Evolutionary conservation across 1,284 basidiomycete species (phyloP).

Genomic region (Cutaneotrichosporon daszewskae): DNA sequence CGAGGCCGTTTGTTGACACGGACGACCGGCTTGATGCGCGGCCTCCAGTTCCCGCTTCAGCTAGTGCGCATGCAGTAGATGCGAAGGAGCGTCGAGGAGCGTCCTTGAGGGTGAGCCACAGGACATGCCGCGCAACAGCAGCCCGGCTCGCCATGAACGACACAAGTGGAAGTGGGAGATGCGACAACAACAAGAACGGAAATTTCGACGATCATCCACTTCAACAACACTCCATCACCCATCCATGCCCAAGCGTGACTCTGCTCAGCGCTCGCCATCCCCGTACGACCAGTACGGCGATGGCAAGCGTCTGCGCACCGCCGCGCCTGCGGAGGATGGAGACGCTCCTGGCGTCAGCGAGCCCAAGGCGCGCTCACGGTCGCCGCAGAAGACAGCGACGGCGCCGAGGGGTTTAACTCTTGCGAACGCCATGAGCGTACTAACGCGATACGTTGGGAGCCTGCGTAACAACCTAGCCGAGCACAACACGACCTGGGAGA

Average conservation of each 20-base stretch:
- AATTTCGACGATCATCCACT: neutral
- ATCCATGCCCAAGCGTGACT: too few relatives aligned
- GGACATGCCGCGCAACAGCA: neutral
- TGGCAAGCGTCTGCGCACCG: too few relatives aligned
- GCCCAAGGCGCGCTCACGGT: neutral
- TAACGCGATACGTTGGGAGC: constrained; percentile 2
- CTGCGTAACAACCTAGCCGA: constrained; percentile 6
- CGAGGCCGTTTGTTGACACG: too few relatives aligned
- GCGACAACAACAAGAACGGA: neutral
- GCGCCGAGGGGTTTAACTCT: neutral
- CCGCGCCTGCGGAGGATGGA: too few relatives aligned
- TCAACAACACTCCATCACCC: too few relatives aligned
- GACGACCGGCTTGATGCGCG: too few relatives aligned
- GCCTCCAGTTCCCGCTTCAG: too few relatives aligned
- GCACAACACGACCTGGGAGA: constrained; percentile 1
- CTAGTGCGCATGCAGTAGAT: too few relatives aligned
- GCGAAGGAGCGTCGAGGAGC: too few relatives aligned
- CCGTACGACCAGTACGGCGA: too few relatives aligned
- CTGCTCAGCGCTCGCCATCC: too few relatives aligned
- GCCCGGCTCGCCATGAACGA: neutral
- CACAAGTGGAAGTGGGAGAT: neutral
- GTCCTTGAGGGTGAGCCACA: neutral
- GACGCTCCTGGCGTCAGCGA: neutral
- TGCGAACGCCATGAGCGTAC: constrained; percentile 1
- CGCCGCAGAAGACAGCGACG: too few relatives aligned